Evolutionary conservation across 139 green algal species (phyloP), one percentile per base, ranked within the genome.

Genomic region (Chloropicon primus): DNA sequence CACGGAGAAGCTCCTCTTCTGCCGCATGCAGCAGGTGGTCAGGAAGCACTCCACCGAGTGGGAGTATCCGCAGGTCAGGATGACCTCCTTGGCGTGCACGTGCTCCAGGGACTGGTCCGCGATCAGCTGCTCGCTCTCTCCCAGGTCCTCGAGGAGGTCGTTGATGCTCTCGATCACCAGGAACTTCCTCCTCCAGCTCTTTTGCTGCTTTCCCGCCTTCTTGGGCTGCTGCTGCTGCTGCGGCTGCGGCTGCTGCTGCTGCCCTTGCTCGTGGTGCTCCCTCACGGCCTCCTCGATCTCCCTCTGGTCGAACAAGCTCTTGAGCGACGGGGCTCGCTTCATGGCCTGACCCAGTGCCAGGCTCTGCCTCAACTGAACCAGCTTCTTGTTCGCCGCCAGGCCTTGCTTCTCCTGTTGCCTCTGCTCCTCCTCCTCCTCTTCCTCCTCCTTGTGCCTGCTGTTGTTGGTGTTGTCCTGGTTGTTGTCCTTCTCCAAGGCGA

Each of bases 71-170:
- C 10, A 72, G 25, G 79, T 80, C 79, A 77, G 5, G 24, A 76
- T 76, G 78, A 78, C 26, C 85, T 98, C 91, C 54, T 96, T 94
- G 24, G 93, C 86, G 79, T 97, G 91, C 28, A 98, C 94, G 83
- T 97, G 90, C 79, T 98, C 94, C 26, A 90, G 82, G 0, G 88
- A 90, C 86, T 98, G 92, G 72, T 87, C 54, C 0, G 92, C 91
- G 29, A 97, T 93, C 72, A 91, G 83, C 24, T 73, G 73, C 28
- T 92, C 84, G 17, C 96, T 96, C 78, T 92, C 86, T 24, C 97
- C 92, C 2, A 98, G 85, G 78, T 98, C 94, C 2, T 93, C 89
- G 1, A 98, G 88, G 24, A 98, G 84, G 74, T 98, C 94, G 78
- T 96, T 97, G 78, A 98, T 87, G 23, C 84, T 80, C 53, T 98